Evolutionary conservation across 108 stramenopile genomes (phyloP), one percentile per base, ranked within the genome.

Genomic region (Craspedostauros australis): DNA sequence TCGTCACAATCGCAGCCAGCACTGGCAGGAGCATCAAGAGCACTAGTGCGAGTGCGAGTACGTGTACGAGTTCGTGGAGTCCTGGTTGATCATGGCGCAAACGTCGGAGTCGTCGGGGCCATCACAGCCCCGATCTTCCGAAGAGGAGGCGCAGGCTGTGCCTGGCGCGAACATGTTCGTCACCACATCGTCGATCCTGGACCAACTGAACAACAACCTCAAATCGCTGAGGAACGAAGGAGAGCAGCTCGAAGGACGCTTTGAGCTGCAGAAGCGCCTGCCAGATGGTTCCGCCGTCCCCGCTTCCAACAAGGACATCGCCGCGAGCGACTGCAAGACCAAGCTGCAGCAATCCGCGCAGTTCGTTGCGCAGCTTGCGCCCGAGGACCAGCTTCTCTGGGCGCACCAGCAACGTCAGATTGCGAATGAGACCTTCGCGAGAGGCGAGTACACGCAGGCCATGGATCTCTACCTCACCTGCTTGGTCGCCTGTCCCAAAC

Each of bases 381-480:
- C 61, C 0, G 34, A 39, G 22, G 70, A 85, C 46, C 79, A 77
- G 43, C 37, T 63, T 2, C 59, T 72, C 38, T 91, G 90, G 90
- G 76, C 83, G 5, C 39, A 74, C 25, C 25, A 52, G 31, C 85
- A 87, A 57, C 72, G 85, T 36, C 38, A 36, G 12, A 50, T 58
- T 16, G 91, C 86, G 16, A 93, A 93, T 64, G 29, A 41, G 34
- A 62, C 84, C 12, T 88, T 79, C 62, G 44, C 54, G 2, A 19
- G 43, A 2, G 67, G 76, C 14, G 70, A 85, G 1, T 93, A 83
- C 42, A 53, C 42, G 44, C 74, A 75, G 11, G 91, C 91, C 14
- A 89, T 93, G 76, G 87, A 93, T 51, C 71, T 89, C 11, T 93
- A 93, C 56, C 69, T 89, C 57, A 89, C 91, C 5, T 86, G 84